These are phyloP conservation scores for Penicillium pulvis DNA, from an alignment of 495 filamentous ascomycete species.

Conservation along the genomic window DNA sequence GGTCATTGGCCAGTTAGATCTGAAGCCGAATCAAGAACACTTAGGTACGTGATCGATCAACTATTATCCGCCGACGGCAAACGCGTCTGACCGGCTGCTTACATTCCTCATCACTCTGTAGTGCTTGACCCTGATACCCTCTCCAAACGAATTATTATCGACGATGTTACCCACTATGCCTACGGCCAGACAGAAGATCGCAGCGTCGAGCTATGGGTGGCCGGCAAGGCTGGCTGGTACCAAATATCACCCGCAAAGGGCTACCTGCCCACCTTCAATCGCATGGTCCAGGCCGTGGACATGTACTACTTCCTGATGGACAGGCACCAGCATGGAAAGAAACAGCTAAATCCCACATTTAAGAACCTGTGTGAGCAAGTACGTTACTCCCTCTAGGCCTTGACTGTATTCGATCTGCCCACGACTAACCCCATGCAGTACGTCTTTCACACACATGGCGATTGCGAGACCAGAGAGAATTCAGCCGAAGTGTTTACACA, in stretches of 20 bases:
- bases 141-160: slow-evolving; percentile 62
- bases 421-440: slow-evolving; percentile 36
- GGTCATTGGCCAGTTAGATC: slow-evolving; percentile 55
- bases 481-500: slow-evolving; percentile 54
- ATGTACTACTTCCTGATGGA: slow-evolving; percentile 70
- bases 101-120: slow-evolving; percentile 21
- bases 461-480: slow-evolving; percentile 48
- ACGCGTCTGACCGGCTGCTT: slow-evolving; percentile 28
- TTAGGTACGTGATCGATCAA: slow-evolving; percentile 36
- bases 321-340: slow-evolving; percentile 40
- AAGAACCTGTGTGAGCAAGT: slow-evolving; percentile 50
- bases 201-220: slow-evolving; percentile 70
- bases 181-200: slow-evolving; percentile 67
- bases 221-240: slow-evolving; percentile 78
- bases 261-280: slow-evolving; percentile 62
- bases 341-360: slow-evolving; percentile 40
- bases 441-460: slow-evolving; percentile 44
- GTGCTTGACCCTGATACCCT: slow-evolving; percentile 51
- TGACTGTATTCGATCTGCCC: not conserved
- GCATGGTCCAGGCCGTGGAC: slow-evolving; percentile 69
- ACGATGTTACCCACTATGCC: slow-evolving; percentile 64
- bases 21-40: slow-evolving; percentile 46
- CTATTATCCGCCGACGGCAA: slow-evolving; percentile 11
- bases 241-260: slow-evolving; percentile 62
- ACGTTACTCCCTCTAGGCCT: slow-evolving; percentile 10